phyloP scores from a whole-genome alignment of 1,284 basidiomycete genomes.

The Rhodotorula sp. region DNA sequence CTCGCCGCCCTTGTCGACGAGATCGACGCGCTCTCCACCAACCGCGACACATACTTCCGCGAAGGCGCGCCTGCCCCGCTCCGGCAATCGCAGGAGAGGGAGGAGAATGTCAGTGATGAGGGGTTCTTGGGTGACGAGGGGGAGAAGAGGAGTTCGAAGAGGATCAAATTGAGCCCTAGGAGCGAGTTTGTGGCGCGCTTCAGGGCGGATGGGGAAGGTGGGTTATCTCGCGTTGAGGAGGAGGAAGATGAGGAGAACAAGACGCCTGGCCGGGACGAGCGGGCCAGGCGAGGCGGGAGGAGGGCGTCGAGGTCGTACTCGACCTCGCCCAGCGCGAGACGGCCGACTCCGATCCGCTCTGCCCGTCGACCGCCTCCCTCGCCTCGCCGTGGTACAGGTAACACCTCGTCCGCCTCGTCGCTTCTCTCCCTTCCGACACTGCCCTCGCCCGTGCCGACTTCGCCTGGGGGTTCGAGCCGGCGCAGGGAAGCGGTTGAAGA shows the following conservation, averaged over 20 bases:
- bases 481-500: conserved; percentile 29
- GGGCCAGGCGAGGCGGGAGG: neutral
- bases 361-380: no score
- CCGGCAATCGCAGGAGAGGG: conserved; percentile 43
- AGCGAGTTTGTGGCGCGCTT: neutral
- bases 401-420: no score
- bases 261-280: no score
- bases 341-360: no score
- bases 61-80: neutral
- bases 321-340: no score
- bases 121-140: conserved; percentile 59
- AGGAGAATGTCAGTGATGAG: conserved; percentile 64
- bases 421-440: conserved; percentile 42
- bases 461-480: conserved; percentile 1
- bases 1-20: conserved; percentile 84
- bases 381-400: no score
- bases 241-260: conserved; percentile 61
- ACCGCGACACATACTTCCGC: neutral
- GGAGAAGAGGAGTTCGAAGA: conserved; percentile 69
- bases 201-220: conserved; percentile 6
- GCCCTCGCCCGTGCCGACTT: neutral
- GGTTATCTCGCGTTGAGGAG: conserved; percentile 62
- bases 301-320: neutral
- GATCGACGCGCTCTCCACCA: conserved; percentile 40
- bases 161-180: conserved; percentile 63